Evolutionary conservation across 2,329 filamentous ascomycete species (phyloP).

Genomic region (Aspergillus ibericus): DNA sequence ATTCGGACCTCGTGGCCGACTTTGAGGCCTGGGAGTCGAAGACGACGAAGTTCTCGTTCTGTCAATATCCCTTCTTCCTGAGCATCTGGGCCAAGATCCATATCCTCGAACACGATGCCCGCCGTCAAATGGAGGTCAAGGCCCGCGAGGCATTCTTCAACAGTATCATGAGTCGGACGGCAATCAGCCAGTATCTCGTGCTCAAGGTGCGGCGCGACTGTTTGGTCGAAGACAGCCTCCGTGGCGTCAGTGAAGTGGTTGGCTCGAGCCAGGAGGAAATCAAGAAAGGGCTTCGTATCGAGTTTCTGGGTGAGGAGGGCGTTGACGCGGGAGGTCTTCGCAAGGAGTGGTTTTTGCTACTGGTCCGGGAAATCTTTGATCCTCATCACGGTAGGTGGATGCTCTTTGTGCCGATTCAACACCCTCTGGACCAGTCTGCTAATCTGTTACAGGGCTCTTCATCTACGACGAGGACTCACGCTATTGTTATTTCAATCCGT

Average conservation of each 20-base stretch:
- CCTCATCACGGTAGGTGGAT: slow-evolving; percentile 72
- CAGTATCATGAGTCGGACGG: slow-evolving; percentile 74
- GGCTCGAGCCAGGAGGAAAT: slow-evolving; percentile 79
- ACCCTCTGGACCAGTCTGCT: not conserved
- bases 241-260: slow-evolving; percentile 79
- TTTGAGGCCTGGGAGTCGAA: slow-evolving; percentile 85
- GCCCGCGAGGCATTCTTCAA: slow-evolving; percentile 89
- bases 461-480: slow-evolving; percentile 86
- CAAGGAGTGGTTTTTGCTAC: slow-evolving; percentile 91
- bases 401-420: not conserved
- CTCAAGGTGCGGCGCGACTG: slow-evolving; percentile 80
- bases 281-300: slow-evolving; percentile 84
- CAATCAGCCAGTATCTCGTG: slow-evolving; percentile 73
- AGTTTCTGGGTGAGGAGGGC: slow-evolving; percentile 85
- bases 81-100: slow-evolving; percentile 92
- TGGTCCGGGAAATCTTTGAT: slow-evolving; percentile 87
- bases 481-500: slow-evolving; percentile 91
- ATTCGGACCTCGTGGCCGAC: slow-evolving; percentile 78
- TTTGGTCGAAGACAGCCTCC: slow-evolving; percentile 82
- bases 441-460: slow-evolving; percentile 68
- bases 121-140: slow-evolving; percentile 84
- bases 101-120: slow-evolving; percentile 83
- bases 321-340: slow-evolving; percentile 85
- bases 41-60: slow-evolving; percentile 76
- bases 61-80: slow-evolving; percentile 87